phyloP scores from a whole-genome alignment of 192 early-diverging fungal genomes.

The Entophlyctis luteolus region DNA sequence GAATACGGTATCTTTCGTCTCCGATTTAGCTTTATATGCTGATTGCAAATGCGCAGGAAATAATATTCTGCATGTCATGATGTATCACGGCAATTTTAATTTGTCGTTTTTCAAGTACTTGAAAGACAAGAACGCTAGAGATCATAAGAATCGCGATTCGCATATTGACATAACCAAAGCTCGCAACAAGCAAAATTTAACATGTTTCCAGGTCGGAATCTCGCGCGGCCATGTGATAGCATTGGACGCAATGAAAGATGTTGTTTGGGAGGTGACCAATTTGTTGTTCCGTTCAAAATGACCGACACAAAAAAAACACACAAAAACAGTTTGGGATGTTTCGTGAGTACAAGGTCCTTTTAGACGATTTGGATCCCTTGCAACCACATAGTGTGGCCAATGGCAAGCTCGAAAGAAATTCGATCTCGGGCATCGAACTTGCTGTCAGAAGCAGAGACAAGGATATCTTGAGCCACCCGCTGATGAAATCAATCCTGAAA shows the following conservation, averaged over 20 bases:
- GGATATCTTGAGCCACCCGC: slow-evolving; percentile 11
- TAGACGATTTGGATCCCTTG: slow-evolving; percentile 19
- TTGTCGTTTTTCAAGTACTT: not conserved
- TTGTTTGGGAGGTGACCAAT: slow-evolving; percentile 15
- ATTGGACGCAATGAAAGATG: slow-evolving; percentile 19
- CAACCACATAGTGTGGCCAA: not conserved
- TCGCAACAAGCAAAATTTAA: slow-evolving; percentile 22
- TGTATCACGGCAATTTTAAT: slow-evolving; percentile 5
- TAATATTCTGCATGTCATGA: slow-evolving; percentile 28
- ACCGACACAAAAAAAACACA: not conserved
- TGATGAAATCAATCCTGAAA: slow-evolving; percentile 21
- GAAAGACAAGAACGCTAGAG: not conserved
- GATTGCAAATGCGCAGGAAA: not conserved
- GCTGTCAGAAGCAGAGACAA: slow-evolving; percentile 20
- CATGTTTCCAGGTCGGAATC: slow-evolving; percentile 21
- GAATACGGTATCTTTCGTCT: not conserved
- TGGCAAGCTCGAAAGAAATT: not conserved
- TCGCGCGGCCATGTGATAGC: slow-evolving; percentile 4
- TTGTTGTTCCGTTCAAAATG: not conserved
- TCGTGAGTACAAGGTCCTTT: slow-evolving; percentile 11
- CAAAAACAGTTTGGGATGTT: slow-evolving; percentile 5
- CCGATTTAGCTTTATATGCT: not conserved
- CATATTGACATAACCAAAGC: slow-evolving; percentile 13
- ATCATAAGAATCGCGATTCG: not conserved
- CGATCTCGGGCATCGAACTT: slow-evolving; percentile 18